Evolutionary conservation across 2,329 filamentous ascomycete species (phyloP), one percentile per base, ranked within the genome.

Genomic region (Calonectria fujianensis): DNA sequence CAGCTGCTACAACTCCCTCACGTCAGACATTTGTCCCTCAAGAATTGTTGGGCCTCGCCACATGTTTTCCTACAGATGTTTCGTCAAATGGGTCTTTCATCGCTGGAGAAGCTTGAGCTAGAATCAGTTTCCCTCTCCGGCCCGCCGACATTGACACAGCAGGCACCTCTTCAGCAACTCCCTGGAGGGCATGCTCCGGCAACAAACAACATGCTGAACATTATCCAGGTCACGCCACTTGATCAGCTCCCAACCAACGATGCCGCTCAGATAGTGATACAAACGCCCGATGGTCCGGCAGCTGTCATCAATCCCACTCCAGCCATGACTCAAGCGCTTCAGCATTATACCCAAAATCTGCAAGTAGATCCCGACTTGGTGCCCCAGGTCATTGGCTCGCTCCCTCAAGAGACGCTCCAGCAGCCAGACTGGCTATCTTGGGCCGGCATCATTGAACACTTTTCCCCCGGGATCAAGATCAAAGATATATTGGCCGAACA

Each of bases 1-100:
- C 81, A 84, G 35, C 73, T 92, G 8, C 81, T 93, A n/a, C 82
- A 82, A 1, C 87, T 95, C 57, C 90, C 90, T 4, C 83, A 90
- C 78, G 82, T 94, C 31, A 86, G 90, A 74, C 86, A 91, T 65
- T 82, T 95, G 3, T 92, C 89, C 0, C 85, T 95, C 11, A 91
- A 91, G 77, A 95, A 95, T 78, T 94, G 93, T 83, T 95, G 93
- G 92, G 85, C 91, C 16, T 89, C 89, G 3, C 93, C 93, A 0
- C 85, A 89, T 51, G 86, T 91, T 2, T 86, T 94, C 39, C 80
- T 88, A 39, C 85, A 87, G 14, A 87, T 92, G 67, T 84, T 92
- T 73, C 84, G 85, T 3, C 81, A 83, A 6, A 89, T 92, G 82
- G 86, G 87, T 27, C 80, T 84, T 7, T 81, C 83, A 10, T 86